These are phyloP conservation scores for Talaromyces sp. DNA, from an alignment of 2,329 filamentous ascomycete species.

Conservation along the genomic window DNA sequence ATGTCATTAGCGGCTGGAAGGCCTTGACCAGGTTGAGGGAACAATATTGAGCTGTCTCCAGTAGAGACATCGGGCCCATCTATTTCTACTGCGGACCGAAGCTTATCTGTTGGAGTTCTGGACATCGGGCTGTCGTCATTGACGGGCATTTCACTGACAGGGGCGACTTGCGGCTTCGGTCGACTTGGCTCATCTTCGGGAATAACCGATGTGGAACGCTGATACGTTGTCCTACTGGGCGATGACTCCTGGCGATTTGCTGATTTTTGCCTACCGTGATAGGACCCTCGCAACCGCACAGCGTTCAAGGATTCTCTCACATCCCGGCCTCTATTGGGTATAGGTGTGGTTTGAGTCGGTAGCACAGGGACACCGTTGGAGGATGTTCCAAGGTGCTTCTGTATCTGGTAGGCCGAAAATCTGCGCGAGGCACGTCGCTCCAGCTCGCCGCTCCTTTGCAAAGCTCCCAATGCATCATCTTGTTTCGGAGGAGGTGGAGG, in stretches of 20 bases:
- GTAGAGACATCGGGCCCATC: conserved; percentile 37
- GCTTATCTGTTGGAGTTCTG: conserved; percentile 67
- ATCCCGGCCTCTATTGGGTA: conserved; percentile 72
- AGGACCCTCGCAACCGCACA: conserved; percentile 59
- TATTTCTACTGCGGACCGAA: conserved; percentile 39
- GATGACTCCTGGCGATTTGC: conserved; percentile 57
- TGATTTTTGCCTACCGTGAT: conserved; percentile 52
- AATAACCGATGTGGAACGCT: conserved; percentile 49
- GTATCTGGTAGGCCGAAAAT: conserved; percentile 96
- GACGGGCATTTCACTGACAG: conserved; percentile 19
- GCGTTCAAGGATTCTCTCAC: conserved; percentile 79
- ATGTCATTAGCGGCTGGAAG: conserved; percentile 35
- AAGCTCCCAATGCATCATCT: conserved; percentile 82
- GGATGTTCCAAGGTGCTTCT: conserved; percentile 81
- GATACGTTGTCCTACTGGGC: conserved; percentile 52
- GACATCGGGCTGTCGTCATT: conserved; percentile 45
- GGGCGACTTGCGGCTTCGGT: conserved; percentile 34
- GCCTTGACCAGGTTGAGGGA: conserved; percentile 40
- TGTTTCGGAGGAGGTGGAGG: conserved; percentile 77
- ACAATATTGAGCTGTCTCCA: conserved; percentile 58
- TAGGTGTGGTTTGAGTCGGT: conserved; percentile 53
- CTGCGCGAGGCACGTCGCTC: conserved; percentile 87
- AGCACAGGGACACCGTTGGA: conserved; percentile 82
- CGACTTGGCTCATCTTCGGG: conserved; percentile 58
- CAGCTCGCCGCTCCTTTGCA: conserved; percentile 88